Base-by-base conservation (phyloP, 2,329 filamentous ascomycete genomes). In the Lithohypha guttulata region DNA sequence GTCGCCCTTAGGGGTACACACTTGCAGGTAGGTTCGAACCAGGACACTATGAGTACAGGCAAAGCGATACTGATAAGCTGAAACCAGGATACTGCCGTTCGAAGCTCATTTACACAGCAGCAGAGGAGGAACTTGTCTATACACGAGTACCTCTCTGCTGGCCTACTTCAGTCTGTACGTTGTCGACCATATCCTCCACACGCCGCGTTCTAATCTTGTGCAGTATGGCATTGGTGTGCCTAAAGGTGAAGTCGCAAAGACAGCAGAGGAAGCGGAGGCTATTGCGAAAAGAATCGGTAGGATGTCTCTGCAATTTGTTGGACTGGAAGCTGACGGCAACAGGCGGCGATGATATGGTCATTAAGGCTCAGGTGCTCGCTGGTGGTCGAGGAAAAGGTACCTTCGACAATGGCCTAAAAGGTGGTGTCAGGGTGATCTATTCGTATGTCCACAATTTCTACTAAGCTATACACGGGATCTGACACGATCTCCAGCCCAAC, bases 361-460 rank as follows among this genome's bases (percentile, higher is more conserved):
- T 98, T 76, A 98, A 98, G 77, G 91, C 91, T 47, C 91, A 98
- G 72, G 91, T 98, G 46, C 82, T 98, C 48, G 91, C 91, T 48
- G 91, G 91, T 68, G 91, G 91, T 51, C 83, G 91, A 71, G 91
- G 91, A 68, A 98, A 98, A 75, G 91, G 91, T 54, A 81, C 79
- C 55, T 98, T 98, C 61, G 86, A 94, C 70, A 96, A 95, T 67
- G 91, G 91, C 56, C 80, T 98, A 62, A 98, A 98, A 75, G 91
- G 91, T 58, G 91, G 91, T 71, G 91, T 98, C 55, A 80, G 91
- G 56, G 87, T 98, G 58, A 93, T 98, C 68, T 98, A 96, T 77
- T 96, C 89, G 71, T 78, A 65, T 57, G 74, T 60, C 26, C 9
- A 6, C 23, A n/a, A 15, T n/a, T n/a, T n/a, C n/a, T n/a, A n/a